Percentiles rank a stretch among this genome's conserved stretches.
Evolutionary conservation across 2,329 filamentous ascomycete species (phyloP).

Genomic region (Monilinia fructicola): DNA sequence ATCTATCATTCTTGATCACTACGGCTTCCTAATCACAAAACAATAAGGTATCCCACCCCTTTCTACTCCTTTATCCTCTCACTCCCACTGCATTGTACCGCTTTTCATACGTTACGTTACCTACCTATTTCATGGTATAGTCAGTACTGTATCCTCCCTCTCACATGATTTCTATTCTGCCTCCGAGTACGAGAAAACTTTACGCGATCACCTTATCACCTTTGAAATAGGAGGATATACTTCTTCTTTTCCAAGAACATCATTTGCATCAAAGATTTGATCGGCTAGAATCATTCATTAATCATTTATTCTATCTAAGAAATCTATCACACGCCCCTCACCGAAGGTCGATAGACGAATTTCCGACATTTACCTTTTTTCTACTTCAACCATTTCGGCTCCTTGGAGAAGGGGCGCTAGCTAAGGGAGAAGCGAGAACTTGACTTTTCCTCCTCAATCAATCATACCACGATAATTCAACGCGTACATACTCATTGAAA

Average conservation of each 20-base stretch:
- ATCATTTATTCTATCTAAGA: background rate
- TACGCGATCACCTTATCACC: slow-evolving; percentile 16
- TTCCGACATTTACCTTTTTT: slow-evolving; percentile 9
- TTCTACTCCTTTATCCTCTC: background rate
- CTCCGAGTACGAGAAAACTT: slow-evolving; percentile 18
- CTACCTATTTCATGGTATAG: background rate
- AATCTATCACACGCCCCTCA: background rate
- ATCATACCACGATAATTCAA: slow-evolving; percentile 25
- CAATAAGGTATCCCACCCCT: slow-evolving; percentile 4
- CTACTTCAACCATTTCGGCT: slow-evolving; percentile 12
- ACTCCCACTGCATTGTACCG: background rate
- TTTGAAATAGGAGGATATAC: slow-evolving; percentile 16
- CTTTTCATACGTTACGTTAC: background rate
- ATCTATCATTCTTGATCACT: background rate
- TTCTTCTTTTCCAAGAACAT: background rate
- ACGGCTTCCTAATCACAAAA: background rate
- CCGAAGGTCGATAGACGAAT: background rate
- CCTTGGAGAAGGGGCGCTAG: slow-evolving; percentile 23
- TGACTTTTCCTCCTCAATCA: slow-evolving; percentile 26
- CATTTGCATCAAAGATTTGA: background rate
- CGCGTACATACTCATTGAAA: slow-evolving; percentile 28
- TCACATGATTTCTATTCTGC: slow-evolving; percentile 6
- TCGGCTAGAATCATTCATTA: background rate
- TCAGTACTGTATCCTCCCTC: background rate
- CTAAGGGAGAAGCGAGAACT: slow-evolving; percentile 26